A percentile compares a stretch with the other conserved stretches of the same genome.
Conservation (phyloP, 345 rosid species). For the Rhodamnia argentea region DNA sequence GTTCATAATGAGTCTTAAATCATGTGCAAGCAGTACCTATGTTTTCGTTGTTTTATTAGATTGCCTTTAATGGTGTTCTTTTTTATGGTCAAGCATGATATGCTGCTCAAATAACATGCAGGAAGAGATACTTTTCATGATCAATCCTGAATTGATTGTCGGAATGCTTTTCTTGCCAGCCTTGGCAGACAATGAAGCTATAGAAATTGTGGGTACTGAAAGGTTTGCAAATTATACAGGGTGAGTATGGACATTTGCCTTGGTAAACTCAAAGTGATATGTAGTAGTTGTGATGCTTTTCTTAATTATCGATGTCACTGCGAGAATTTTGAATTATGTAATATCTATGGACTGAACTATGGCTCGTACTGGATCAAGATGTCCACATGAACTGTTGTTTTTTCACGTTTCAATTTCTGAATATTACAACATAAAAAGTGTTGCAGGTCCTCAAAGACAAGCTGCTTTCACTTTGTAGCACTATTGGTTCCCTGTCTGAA, state of each 20-base stretch:
- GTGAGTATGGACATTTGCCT: slow-evolving; percentile 30
- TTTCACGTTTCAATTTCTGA: not conserved
- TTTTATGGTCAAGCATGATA: not conserved
- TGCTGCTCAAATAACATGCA: slow-evolving; percentile 11
- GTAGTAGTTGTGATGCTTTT: not conserved
- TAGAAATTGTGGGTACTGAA: slow-evolving; percentile 82
- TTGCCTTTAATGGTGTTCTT: not conserved
- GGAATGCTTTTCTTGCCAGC: slow-evolving; percentile 92
- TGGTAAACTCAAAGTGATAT: not conserved
- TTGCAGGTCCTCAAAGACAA: not conserved
- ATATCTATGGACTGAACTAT: not conserved
- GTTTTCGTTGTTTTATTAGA: not conserved
- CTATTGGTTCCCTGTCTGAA: not conserved
- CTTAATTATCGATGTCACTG: not conserved
- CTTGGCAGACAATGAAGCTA: slow-evolving; percentile 83
- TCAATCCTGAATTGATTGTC: slow-evolving; percentile 83
- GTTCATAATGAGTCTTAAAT: not conserved
- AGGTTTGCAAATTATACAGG: slow-evolving; percentile 79
- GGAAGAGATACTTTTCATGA: slow-evolving; percentile 99
- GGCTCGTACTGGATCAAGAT: not conserved
- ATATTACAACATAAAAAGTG: not conserved
- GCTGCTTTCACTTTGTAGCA: not conserved
- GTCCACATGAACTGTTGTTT: not conserved
- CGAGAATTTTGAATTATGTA: not conserved
- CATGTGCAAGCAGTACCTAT: not conserved